Evolutionary conservation across 257 asterid species (phyloP).

Genomic region (Jacaranda copaia): DNA sequence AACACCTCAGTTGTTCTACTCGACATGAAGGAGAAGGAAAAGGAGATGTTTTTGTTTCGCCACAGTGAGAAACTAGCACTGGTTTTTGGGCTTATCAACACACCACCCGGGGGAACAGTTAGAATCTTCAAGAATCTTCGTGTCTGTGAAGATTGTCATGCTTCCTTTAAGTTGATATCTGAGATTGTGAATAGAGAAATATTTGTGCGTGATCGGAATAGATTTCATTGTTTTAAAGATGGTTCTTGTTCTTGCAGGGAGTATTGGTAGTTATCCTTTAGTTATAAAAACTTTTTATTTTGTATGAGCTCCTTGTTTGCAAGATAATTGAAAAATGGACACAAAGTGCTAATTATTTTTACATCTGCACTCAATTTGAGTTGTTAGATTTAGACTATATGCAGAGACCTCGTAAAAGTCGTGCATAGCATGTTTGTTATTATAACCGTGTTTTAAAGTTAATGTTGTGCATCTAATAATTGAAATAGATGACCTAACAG

Average conservation of each 20-base stretch:
- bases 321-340: too few relatives aligned
- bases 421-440: too few relatives aligned
- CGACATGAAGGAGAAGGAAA: constrained; percentile 61
- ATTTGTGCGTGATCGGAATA: constrained; percentile 62
- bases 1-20: constrained; percentile 60
- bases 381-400: too few relatives aligned
- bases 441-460: too few relatives aligned
- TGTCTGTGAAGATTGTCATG: constrained; percentile 77
- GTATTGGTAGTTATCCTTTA: constrained; percentile 52
- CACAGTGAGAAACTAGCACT: constrained; percentile 75
- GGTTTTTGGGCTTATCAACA: constrained; percentile 59
- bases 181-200: constrained; percentile 54
- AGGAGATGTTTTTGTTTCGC: constrained; percentile 52
- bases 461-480: too few relatives aligned
- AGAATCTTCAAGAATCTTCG: constrained; percentile 75
- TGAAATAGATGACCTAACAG: too few relatives aligned
- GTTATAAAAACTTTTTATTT: background rate
- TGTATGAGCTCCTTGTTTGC: too few relatives aligned
- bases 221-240: constrained; percentile 67
- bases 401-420: too few relatives aligned
- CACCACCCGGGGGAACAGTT: constrained; percentile 53
- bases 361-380: too few relatives aligned
- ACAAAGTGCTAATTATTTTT: too few relatives aligned
- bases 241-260: constrained; percentile 71
- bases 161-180: constrained; percentile 68